Percentiles rank a stretch among this genome's conserved stretches.
Evolutionary conservation across 805 yeast species (phyloP).

Genomic region (Zygotorulaspora danielsina): DNA sequence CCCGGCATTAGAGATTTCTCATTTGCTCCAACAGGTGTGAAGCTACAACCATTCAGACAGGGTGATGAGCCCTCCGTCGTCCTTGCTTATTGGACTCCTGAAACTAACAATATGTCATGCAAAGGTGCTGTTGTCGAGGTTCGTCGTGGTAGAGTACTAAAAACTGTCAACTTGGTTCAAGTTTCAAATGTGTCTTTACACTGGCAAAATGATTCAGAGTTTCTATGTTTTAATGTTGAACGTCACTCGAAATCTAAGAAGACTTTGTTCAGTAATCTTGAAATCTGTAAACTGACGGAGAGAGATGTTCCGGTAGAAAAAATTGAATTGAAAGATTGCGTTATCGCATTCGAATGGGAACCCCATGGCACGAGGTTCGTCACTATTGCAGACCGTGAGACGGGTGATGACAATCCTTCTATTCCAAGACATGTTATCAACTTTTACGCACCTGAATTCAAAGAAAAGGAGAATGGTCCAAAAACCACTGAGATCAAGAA

Average conservation of each 20-base stretch:
- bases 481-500: constrained; percentile 39
- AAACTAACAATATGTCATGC: constrained; percentile 85
- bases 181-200: constrained; percentile 84
- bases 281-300: constrained; percentile 82
- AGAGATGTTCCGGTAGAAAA: constrained; percentile 93
- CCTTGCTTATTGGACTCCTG: constrained; percentile 96
- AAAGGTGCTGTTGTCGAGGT: constrained; percentile 87
- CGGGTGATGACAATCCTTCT: constrained; percentile 52
- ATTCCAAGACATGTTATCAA: constrained; percentile 60
- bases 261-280: constrained; percentile 85
- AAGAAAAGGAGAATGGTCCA: constrained; percentile 46
- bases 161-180: constrained; percentile 92
- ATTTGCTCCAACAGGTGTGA: constrained; percentile 88
- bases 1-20: constrained; percentile 87
- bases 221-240: constrained; percentile 89
- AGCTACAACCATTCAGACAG: constrained; percentile 53
- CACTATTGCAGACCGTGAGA: constrained; percentile 60
- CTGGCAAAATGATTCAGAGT: constrained; percentile 89
- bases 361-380: constrained; percentile 86
- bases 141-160: constrained; percentile 74
- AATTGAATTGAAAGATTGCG: constrained; percentile 86
- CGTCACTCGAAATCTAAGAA: constrained; percentile 95
- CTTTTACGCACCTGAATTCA: constrained; percentile 77
- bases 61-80: constrained; percentile 56
- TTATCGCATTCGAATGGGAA: constrained; percentile 91